Percentiles rank a stretch among this genome's conserved stretches.
Evolutionary conservation across 495 filamentous ascomycete species (phyloP).

Genomic region (Terfezia boudieri): DNA sequence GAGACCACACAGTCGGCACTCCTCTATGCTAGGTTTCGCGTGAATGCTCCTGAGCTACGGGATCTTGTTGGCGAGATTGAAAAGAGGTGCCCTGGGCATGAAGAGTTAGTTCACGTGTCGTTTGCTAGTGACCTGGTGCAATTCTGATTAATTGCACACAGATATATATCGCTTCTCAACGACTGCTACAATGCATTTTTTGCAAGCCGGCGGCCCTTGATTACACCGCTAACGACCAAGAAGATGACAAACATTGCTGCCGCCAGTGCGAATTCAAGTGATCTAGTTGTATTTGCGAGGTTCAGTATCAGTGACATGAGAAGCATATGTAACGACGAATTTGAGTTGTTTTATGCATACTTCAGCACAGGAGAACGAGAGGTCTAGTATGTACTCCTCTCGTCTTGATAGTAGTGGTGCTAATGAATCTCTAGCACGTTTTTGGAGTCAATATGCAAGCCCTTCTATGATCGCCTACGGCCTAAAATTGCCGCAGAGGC

Average conservation of each 20-base stretch:
- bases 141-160: neutral
- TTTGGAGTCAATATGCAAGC: slow-evolving; percentile 49
- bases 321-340: slow-evolving; percentile 49
- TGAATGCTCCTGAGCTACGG: slow-evolving; percentile 21
- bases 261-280: slow-evolving; percentile 41
- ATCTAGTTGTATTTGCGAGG: slow-evolving; percentile 45
- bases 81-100: slow-evolving; percentile 13
- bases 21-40: slow-evolving; percentile 56
- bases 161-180: slow-evolving; percentile 16
- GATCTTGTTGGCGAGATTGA: slow-evolving; percentile 18
- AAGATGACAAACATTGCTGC: slow-evolving; percentile 43
- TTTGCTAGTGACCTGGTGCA: neutral
- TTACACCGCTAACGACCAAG: slow-evolving; percentile 34
- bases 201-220: slow-evolving; percentile 16
- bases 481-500: slow-evolving; percentile 50
- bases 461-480: slow-evolving; percentile 48
- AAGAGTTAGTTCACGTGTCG: slow-evolving; percentile 9
- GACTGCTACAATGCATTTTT: slow-evolving; percentile 15
- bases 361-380: slow-evolving; percentile 50
- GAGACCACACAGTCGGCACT: slow-evolving; percentile 56
- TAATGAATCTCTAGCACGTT: slow-evolving; percentile 22
- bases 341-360: slow-evolving; percentile 54
- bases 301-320: slow-evolving; percentile 48
- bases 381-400: slow-evolving; percentile 9
- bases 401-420: neutral